Conservation (phyloP, 495 filamentous ascomycete species). For the Aspergillus wentii region DNA sequence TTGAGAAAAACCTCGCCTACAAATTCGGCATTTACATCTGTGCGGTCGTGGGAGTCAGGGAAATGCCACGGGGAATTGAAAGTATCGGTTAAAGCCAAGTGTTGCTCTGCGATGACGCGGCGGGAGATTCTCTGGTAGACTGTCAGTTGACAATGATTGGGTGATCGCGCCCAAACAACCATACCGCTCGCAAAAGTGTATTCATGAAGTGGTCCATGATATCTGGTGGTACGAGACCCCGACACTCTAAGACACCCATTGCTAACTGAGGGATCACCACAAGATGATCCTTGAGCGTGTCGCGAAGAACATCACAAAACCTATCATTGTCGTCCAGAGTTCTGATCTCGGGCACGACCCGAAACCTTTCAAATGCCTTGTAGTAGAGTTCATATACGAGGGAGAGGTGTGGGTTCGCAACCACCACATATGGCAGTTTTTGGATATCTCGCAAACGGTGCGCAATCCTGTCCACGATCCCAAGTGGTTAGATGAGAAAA, state of each 20-base stretch:
- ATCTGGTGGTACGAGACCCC: conserved; percentile 67
- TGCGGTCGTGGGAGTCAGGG: conserved; percentile 63
- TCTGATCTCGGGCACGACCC: conserved; percentile 76
- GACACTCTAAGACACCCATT: conserved; percentile 89
- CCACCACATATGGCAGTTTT: conserved; percentile 89
- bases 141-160: no score
- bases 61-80: conserved; percentile 93
- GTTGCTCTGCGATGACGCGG: conserved; percentile 95
- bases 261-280: conserved; percentile 90
- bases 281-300: conserved; percentile 80
- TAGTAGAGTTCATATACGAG: conserved; percentile 97
- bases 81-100: conserved; percentile 93
- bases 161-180: no score
- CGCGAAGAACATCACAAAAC: conserved; percentile 76
- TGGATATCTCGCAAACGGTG: conserved; percentile 98
- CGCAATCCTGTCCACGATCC: conserved; percentile 64
- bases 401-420: conserved; percentile 90
- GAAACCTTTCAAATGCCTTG: conserved; percentile 85
- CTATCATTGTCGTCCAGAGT: conserved; percentile 85
- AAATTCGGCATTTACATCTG: conserved; percentile 70
- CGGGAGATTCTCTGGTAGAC: conserved; percentile 75
- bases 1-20: conserved; percentile 94
- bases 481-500: background rate
- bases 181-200: conserved; percentile 81
- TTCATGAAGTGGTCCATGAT: conserved; percentile 95